These are phyloP conservation scores for Combretum micranthum DNA, from an alignment of 345 rosid species.

Conservation along the genomic window DNA sequence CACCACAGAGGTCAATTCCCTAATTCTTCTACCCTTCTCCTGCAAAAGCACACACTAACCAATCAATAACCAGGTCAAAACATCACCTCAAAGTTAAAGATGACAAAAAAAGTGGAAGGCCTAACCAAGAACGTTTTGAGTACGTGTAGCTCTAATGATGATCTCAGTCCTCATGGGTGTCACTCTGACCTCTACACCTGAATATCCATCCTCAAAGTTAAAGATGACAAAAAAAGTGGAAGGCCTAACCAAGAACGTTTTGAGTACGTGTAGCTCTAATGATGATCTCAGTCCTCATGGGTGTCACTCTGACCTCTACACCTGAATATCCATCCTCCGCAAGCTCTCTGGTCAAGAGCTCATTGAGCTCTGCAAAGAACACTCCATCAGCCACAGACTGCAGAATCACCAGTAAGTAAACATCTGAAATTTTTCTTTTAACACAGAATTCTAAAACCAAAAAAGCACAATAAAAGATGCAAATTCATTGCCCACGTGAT, in stretches of 20 bases:
- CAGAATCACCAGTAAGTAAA: not conserved
- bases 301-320: slow-evolving; percentile 74
- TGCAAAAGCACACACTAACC: slow-evolving; percentile 2
- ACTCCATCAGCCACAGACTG: slow-evolving; percentile 85
- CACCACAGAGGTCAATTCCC: slow-evolving; percentile 79
- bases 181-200: slow-evolving; percentile 76
- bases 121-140: slow-evolving; percentile 74
- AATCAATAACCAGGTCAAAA: not conserved
- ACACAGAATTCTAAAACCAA: too few relatives aligned
- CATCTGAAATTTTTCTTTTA: too few relatives aligned
- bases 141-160: slow-evolving; percentile 83
- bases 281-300: slow-evolving; percentile 76
- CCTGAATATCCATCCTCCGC: slow-evolving; percentile 94
- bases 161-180: slow-evolving; percentile 81
- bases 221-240: not conserved
- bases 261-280: slow-evolving; percentile 86
- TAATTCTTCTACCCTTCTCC: slow-evolving; percentile 85
- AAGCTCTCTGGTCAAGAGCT: slow-evolving; percentile 63
- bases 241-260: slow-evolving; percentile 58
- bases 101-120: not conserved
- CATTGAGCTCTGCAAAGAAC: slow-evolving; percentile 69
- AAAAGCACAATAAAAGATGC: too few relatives aligned
- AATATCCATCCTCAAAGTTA: slow-evolving; percentile 62
- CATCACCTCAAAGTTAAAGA: not conserved
- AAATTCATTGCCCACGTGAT: too few relatives aligned